These are phyloP conservation scores for Termitomyces bulborhizus DNA, from an alignment of 768 basidiomycete genomes.

Conservation along the genomic window DNA sequence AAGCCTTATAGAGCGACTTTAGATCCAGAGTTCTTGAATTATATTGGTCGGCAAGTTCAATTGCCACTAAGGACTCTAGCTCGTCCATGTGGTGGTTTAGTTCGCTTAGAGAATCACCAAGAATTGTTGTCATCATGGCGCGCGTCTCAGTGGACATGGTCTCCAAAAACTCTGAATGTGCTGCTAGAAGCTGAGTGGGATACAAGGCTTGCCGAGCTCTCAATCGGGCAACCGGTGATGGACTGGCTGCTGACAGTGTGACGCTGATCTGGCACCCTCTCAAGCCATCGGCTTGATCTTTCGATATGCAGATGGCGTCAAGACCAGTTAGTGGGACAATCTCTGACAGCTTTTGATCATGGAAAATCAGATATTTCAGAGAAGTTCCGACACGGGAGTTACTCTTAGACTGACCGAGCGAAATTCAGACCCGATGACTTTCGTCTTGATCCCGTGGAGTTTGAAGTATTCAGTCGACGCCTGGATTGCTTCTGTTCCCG, in stretches of 20 bases:
- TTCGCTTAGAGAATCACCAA: slow-evolving; percentile 26
- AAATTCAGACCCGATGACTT: slow-evolving; percentile 35
- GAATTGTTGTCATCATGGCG: slow-evolving; percentile 22
- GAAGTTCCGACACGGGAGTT: neutral
- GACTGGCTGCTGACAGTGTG: slow-evolving; percentile 6
- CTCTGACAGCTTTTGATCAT: slow-evolving; percentile 30
- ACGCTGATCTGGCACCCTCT: slow-evolving; percentile 24
- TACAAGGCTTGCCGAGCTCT: slow-evolving; percentile 32
- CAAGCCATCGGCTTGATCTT: slow-evolving; percentile 31
- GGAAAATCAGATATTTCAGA: slow-evolving; percentile 5
- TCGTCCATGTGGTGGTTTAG: slow-evolving; percentile 31
- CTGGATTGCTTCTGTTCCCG: slow-evolving; percentile 42
- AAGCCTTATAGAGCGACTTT: slow-evolving; percentile 12
- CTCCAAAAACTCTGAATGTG: slow-evolving; percentile 25
- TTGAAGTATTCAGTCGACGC: slow-evolving; percentile 38
- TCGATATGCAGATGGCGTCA: slow-evolving; percentile 36
- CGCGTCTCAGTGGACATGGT: slow-evolving; percentile 31
- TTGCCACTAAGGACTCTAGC: slow-evolving; percentile 27
- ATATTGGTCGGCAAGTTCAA: slow-evolving; percentile 29
- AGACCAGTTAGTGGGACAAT: slow-evolving; percentile 34
- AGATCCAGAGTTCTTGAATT: slow-evolving; percentile 18
- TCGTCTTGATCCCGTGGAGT: slow-evolving; percentile 30
- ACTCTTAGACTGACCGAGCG: slow-evolving; percentile 26
- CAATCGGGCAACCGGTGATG: slow-evolving; percentile 22
- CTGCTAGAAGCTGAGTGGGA: slow-evolving; percentile 29